A percentile compares a stretch with the other conserved stretches of the same genome.
phyloP scores from a whole-genome alignment of 108 stramenopile species.

The Cyclostephanos tholiformis region DNA sequence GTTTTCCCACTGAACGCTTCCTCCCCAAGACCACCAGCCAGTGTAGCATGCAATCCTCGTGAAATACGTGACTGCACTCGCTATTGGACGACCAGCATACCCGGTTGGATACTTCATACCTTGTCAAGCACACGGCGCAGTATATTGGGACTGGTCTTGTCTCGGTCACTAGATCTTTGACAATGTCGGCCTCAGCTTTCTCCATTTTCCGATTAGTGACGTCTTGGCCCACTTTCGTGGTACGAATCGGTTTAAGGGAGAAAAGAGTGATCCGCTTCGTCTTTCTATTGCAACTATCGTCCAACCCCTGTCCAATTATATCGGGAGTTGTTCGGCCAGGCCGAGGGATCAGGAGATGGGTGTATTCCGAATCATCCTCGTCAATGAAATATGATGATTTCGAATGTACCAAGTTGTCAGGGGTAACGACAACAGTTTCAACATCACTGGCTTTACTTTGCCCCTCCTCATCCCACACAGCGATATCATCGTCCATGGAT shows the following conservation, averaged over 20 bases:
- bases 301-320: background rate
- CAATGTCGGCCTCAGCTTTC: background rate
- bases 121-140: conserved; percentile 64
- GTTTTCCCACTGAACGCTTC: conserved; percentile 36
- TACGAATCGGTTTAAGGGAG: background rate
- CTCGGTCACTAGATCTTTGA: background rate
- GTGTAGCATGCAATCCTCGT: conserved; percentile 46
- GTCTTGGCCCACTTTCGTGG: background rate
- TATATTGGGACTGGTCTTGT: conserved; percentile 56
- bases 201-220: background rate
- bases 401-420: background rate
- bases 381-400: background rate
- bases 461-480: background rate
- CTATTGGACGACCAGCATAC: conserved; percentile 66
- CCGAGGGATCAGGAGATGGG: conserved; percentile 16
- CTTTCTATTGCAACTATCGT: background rate
- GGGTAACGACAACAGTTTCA: conserved; percentile 5
- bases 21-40: conserved; percentile 53
- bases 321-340: background rate
- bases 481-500: too few relatives aligned
- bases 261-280: background rate
- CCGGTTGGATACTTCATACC: conserved; percentile 48
- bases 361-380: conserved; percentile 15
- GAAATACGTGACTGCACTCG: conserved; percentile 52
- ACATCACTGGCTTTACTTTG: conserved; percentile 9